Percentiles rank a stretch among this genome's conserved stretches.
Evolutionary conservation across 345 rosid species (phyloP).

Genomic region (thale cress (Arabidopsis thaliana)): TAIR10.1 NC_003076.8:19119001-19119500

Average conservation of each 20-base stretch:
- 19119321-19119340: conserved; percentile 73
- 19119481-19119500: background rate
- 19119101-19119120: conserved; percentile 85
- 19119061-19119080: conserved; percentile 87
- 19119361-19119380: conserved; percentile 82
- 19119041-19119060: conserved; percentile 88
- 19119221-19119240: background rate
- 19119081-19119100: conserved; percentile 76
- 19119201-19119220: background rate
- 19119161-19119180: conserved; percentile 19
- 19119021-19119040: conserved; percentile 70
- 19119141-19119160: conserved; percentile 76
- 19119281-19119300: conserved; percentile 86
- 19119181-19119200: background rate
- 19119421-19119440: background rate
- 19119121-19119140: conserved; percentile 95
- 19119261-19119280: conserved; percentile 88
- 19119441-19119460: conserved; percentile 6
- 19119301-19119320: conserved; percentile 91
- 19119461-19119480: conserved; percentile 4
- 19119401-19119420: conserved; percentile 14
- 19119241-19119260: conserved; percentile 50
- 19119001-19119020: conserved; percentile 64
- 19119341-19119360: conserved; percentile 78
- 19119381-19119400: conserved; percentile 51